phyloP scores from a whole-genome alignment of 352 stramenopile genomes.

The Globisporangium acanthophoron region DNA sequence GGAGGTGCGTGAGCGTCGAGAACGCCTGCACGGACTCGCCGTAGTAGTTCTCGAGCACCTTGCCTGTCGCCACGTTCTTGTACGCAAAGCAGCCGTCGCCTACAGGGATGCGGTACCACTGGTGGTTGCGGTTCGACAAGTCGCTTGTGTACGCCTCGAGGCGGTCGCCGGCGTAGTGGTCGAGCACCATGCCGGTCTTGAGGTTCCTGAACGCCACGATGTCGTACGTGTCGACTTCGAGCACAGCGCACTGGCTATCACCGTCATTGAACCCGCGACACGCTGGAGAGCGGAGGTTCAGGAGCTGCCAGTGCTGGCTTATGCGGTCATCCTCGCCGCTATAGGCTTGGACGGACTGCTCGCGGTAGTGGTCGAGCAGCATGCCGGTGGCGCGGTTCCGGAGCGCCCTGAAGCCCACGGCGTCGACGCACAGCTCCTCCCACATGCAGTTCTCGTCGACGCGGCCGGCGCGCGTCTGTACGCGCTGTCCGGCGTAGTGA shows the following conservation, averaged over 20 bases:
- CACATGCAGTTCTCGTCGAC: constrained; percentile 4
- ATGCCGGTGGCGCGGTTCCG: constrained; percentile 3
- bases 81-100: constrained; percentile 9
- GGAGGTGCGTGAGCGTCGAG: not conserved
- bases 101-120: constrained; percentile 9
- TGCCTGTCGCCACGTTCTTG: constrained; percentile 10
- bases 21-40: constrained; percentile 1
- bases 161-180: constrained; percentile 3
- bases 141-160: constrained; percentile 9
- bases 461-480: not conserved
- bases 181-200: constrained; percentile 8
- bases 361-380: constrained; percentile 2
- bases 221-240: not conserved
- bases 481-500: constrained; percentile 5
- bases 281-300: not conserved
- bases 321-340: not conserved
- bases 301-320: constrained; percentile 1
- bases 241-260: not conserved
- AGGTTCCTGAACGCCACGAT: constrained; percentile 9
- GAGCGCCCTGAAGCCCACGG: not conserved
- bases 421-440: not conserved
- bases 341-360: not conserved
- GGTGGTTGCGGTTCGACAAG: not conserved
- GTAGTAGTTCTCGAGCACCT: constrained; percentile 9
- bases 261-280: not conserved